Base-by-base conservation (phyloP, 768 basidiomycete genomes). In the Termitomyces sp. region DNA sequence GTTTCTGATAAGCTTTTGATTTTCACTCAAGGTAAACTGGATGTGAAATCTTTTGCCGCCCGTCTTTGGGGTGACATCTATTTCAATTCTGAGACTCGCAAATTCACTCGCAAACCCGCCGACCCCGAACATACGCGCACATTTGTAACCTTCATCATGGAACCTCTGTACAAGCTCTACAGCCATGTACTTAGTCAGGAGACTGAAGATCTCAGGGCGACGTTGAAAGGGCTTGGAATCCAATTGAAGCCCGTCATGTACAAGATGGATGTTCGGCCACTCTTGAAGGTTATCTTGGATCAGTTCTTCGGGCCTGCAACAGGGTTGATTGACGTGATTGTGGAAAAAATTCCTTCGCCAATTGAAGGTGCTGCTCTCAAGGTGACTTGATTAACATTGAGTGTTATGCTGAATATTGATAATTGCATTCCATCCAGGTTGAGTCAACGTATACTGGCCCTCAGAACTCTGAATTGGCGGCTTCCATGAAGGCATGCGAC, bases 11-110 rank as follows among this genome's bases (percentile, higher is more conserved):
- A 62, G 11, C 53, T 38, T 6, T 40, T 56, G 36, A 65, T 7
- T 57, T 42, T 3, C 45, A 54, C 42, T 59, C 51, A 42, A 89
- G 92, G 91, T 32, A 80, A 86, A 10, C 76, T 98, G 56, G 91
- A 98, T 69, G 85, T 94, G n/a, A 73, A 82, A 38, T 83, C 87
- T 9, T 96, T 99, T 66, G 94, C 96, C 17, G 86, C 85, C 65
- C 86, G 97, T 40, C 84, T 99, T 14, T 99, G 97, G 97, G 97
- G 97, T 15, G 96, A 98, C 76, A 94, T 98, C 69, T 99, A 94
- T 78, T 98, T 92, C 76, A 87, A 95, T 74, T 70, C 79, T 47
- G 87, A 92, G 61, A 85, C 84, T 17, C 86, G 94, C 61, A 95
- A 95, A 72, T 99, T 99, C 73, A 89, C 88, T 3, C 86, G 94